A percentile compares a stretch with the other conserved stretches of the same genome.
Conservation (phyloP, 805 yeast species). For the Metschnikowia cubensis region DNA sequence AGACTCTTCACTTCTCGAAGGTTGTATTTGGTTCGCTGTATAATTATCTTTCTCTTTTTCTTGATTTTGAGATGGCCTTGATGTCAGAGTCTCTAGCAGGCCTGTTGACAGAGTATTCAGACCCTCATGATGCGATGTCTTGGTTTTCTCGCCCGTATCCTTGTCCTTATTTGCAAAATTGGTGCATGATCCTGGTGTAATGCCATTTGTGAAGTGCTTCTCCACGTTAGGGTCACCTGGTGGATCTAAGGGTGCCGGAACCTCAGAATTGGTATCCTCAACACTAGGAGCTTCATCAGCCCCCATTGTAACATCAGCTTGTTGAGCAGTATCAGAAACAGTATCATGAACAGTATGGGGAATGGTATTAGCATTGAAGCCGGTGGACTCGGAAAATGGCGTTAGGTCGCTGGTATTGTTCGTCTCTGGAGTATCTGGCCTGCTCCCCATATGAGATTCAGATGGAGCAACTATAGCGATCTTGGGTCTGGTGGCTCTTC, state of each 20-base stretch:
- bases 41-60: not conserved
- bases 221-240: not conserved
- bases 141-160: not conserved
- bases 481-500: not conserved
- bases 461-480: not conserved
- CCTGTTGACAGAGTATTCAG: not conserved
- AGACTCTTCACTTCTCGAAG: not conserved
- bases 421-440: not conserved
- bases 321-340: not conserved
- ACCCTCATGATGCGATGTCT: not conserved
- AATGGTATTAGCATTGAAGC: not conserved
- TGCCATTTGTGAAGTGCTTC: not conserved
- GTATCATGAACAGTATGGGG: not conserved
- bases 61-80: not conserved
- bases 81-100: no score
- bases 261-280: not conserved
- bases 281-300: not conserved
- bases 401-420: conserved; percentile 1
- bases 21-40: not conserved
- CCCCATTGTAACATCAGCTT: not conserved
- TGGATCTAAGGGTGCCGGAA: not conserved
- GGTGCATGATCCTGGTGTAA: not conserved
- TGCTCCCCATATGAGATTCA: not conserved
- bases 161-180: not conserved
- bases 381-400: not conserved